A percentile compares a stretch with the other conserved stretches of the same genome.
Conservation (phyloP, 495 filamentous ascomycete species). For the Rostrohypoxylon terebratum region DNA sequence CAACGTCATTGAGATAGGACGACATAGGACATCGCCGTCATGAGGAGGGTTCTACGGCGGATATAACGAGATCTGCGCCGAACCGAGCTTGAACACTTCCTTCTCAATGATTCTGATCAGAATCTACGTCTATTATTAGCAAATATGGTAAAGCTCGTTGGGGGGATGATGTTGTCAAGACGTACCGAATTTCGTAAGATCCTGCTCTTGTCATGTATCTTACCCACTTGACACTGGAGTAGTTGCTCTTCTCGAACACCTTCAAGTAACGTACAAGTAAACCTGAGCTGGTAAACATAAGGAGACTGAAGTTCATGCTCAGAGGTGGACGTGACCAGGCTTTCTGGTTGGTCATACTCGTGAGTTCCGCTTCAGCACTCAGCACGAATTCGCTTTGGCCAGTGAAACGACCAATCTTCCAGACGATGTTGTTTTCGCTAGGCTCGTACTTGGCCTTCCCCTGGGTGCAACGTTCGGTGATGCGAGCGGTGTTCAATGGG, state of each 20-base stretch:
- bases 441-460: slow-evolving; percentile 99
- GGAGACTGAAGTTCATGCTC: slow-evolving; percentile 87
- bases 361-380: slow-evolving; percentile 91
- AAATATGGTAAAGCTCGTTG: neutral
- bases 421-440: slow-evolving; percentile 96
- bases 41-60: neutral
- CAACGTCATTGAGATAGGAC: slow-evolving; percentile 1
- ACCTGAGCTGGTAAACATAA: slow-evolving; percentile 98
- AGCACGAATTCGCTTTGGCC: slow-evolving; percentile 96
- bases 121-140: slow-evolving; percentile 34
- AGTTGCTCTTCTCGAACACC: slow-evolving; percentile 99
- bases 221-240: slow-evolving; percentile 99
- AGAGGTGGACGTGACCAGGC: slow-evolving; percentile 95
- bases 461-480: slow-evolving; percentile 92
- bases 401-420: slow-evolving; percentile 98
- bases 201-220: slow-evolving; percentile 98
- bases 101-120: slow-evolving; percentile 1
- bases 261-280: slow-evolving; percentile 95
- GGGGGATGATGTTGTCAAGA: slow-evolving; percentile 9
- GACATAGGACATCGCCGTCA: slow-evolving; percentile 1
- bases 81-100: neutral
- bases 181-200: slow-evolving; percentile 80
- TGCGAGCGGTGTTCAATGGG: slow-evolving; percentile 94
- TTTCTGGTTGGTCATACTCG: slow-evolving; percentile 98
- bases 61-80: neutral